Base-by-base conservation (phyloP, 2,329 filamentous ascomycete species). In the Epichloe bromicola region DNA sequence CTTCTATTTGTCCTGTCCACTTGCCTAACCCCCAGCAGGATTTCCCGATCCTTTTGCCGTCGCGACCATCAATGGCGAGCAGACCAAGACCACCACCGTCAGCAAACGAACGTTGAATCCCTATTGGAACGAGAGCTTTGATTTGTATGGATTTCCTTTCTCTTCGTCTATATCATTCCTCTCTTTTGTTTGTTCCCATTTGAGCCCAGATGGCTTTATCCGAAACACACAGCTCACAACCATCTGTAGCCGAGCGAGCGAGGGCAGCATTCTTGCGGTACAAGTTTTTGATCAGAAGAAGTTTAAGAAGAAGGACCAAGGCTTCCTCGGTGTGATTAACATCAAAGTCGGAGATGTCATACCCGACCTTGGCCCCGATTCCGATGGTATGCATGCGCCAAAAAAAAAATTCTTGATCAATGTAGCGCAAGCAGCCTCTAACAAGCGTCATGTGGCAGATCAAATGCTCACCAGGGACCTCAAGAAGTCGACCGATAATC, bases 231-330 rank as follows among this genome's bases (percentile, higher is more conserved):
- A 33, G 17, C 48, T 48, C 34, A 53, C 48, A 15, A 38, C 36
- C 6, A 44, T 20, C 37, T 42, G 53, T 65, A 97, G 93, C 74
- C 80, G 80, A 66, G 91, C 88, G 54, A 93, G 85, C 55, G 93
- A 98, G 67, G 91, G 95, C 63, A 95, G 90, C 67, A 96, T 98
- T 63, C 77, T 98, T 46, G 93, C 93, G 7, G 90, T 98, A 45
- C 93, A 98, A 66, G 95, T 98, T 51, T 98, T 98, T 66, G 93
- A 98, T 70, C 93, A 98, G 71, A 96, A 96, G 75, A 98, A 98
- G 73, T 98, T 98, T 74, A 98, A 98, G 78, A 98, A 98, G 81
- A 98, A 97, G 88, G 93, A 98, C 61, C 93, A 98, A 67, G 93
- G 93, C 8, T 98, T 98, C 65, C 76, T 98, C 6, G 93, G 93